phyloP scores from a whole-genome alignment of 306 rosid species.

The Trichosanthes cucumerina region DNA sequence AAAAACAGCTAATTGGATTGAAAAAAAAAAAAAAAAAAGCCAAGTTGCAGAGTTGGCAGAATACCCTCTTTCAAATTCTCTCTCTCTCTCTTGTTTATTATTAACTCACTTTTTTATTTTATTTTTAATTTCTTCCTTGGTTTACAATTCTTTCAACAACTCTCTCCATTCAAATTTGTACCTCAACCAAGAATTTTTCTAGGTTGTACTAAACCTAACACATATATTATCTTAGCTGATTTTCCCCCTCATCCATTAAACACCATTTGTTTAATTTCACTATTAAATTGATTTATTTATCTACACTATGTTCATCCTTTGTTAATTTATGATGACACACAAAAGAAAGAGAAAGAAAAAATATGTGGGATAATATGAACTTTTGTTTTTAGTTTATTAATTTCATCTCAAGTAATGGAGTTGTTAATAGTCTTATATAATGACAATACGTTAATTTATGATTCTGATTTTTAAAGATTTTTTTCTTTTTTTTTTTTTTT shows the following conservation, averaged over 20 bases:
- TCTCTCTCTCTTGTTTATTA: not conserved
- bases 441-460: not conserved
- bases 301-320: not conserved
- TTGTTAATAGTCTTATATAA: not conserved
- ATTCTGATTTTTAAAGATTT: not conserved
- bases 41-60: conserved; percentile 7
- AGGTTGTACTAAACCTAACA: not conserved
- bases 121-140: not conserved
- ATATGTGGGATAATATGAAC: no score
- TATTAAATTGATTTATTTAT: not conserved
- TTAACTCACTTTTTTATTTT: not conserved
- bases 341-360: not conserved
- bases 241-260: not conserved
- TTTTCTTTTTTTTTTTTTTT: no score
- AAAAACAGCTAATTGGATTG: not conserved
- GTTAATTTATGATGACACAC: not conserved
- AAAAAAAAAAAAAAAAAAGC: not conserved
- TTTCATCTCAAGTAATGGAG: not conserved
- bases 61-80: not conserved
- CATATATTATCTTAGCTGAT: not conserved
- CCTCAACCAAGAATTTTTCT: not conserved
- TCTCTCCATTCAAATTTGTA: not conserved
- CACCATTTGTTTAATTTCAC: not conserved
- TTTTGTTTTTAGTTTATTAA: not conserved
- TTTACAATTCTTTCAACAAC: not conserved